Percentiles rank a stretch among this genome's conserved stretches.
Evolutionary conservation across 805 yeast species (phyloP).

Genomic region (Lipomyces yamanashiensis): DNA sequence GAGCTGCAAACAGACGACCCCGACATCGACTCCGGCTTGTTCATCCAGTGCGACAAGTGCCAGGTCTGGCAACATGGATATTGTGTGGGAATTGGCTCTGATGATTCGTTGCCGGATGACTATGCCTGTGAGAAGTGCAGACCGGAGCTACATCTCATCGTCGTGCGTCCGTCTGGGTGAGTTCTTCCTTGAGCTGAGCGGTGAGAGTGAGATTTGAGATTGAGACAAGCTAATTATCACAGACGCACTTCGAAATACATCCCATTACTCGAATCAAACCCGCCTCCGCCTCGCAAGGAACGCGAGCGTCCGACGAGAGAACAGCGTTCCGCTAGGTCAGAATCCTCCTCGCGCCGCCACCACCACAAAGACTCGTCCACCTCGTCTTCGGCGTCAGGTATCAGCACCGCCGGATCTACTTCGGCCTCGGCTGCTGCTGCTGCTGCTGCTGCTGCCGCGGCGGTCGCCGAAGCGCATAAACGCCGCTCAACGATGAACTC

Average conservation of each 20-base stretch:
- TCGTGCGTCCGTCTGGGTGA: slow-evolving; percentile 52
- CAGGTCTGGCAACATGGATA: slow-evolving; percentile 97
- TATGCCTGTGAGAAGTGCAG: slow-evolving; percentile 93
- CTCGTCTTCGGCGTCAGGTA: background rate
- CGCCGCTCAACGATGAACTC: slow-evolving; percentile 43
- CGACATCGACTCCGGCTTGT: slow-evolving; percentile 89
- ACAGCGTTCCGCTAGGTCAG: background rate
- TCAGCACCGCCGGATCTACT: background rate
- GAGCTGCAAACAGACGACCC: slow-evolving; percentile 48
- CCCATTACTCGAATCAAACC: slow-evolving; percentile 48
- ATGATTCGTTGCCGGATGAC: slow-evolving; percentile 82
- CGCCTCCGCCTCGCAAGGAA: slow-evolving; percentile 22
- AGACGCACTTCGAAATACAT: slow-evolving; percentile 54
- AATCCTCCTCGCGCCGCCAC: background rate
- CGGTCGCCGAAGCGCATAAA: slow-evolving; percentile 31
- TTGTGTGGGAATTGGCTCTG: slow-evolving; percentile 84
- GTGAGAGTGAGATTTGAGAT: background rate
- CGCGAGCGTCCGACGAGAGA: slow-evolving; percentile 7
- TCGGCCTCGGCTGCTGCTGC: slow-evolving; percentile 3
- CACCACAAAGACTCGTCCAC: background rate
- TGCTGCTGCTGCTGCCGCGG: slow-evolving; percentile 12
- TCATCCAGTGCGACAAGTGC: slow-evolving; percentile 94
- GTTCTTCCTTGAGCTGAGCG: slow-evolving; percentile 11
- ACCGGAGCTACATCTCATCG: slow-evolving; percentile 76
- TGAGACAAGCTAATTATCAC: background rate